A percentile compares a stretch with the other conserved stretches of the same genome.
Conservation (phyloP, 805 yeast genomes). For the Yarrowia keelungensis region DNA sequence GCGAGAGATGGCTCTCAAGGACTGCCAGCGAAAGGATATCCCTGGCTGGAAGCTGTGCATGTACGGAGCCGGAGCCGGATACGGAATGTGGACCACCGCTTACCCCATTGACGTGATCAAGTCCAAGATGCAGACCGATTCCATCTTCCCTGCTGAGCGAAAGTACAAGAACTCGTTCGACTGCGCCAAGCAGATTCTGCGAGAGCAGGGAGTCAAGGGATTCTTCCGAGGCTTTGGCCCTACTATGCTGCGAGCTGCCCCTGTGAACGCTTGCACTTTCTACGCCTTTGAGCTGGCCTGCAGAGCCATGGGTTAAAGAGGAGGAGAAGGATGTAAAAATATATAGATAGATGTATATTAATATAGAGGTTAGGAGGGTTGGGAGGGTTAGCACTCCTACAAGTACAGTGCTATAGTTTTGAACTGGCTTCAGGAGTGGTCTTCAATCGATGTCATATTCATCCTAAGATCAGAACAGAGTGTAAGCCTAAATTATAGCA, state of each 20-base stretch:
- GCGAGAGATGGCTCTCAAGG: slow-evolving; percentile 59
- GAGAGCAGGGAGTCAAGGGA: slow-evolving; percentile 71
- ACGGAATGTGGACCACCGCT: slow-evolving; percentile 80
- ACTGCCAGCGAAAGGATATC: slow-evolving; percentile 68
- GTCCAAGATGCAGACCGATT: slow-evolving; percentile 83
- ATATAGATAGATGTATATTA: slow-evolving; percentile 20
- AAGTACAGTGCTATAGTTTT: no score
- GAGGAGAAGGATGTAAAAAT: neutral
- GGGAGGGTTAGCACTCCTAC: no score
- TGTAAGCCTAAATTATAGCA: no score
- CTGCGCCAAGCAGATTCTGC: slow-evolving; percentile 63
- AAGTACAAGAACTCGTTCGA: slow-evolving; percentile 63
- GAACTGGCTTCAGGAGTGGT: no score
- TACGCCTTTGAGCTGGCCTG: slow-evolving; percentile 90
- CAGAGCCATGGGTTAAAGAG: slow-evolving; percentile 46
- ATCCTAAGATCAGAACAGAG: no score
- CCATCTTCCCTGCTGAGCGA: slow-evolving; percentile 64
- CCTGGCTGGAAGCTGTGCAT: slow-evolving; percentile 87
- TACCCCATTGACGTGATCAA: slow-evolving; percentile 94
- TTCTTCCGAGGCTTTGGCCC: slow-evolving; percentile 92
- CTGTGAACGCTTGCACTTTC: slow-evolving; percentile 97
- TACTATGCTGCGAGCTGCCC: slow-evolving; percentile 94
- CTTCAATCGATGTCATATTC: no score
- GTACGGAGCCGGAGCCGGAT: slow-evolving; percentile 92
- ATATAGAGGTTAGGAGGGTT: neutral